Evolutionary conservation across 2,329 filamentous ascomycete species (phyloP).

Genomic region (Diplodia intermedia): DNA sequence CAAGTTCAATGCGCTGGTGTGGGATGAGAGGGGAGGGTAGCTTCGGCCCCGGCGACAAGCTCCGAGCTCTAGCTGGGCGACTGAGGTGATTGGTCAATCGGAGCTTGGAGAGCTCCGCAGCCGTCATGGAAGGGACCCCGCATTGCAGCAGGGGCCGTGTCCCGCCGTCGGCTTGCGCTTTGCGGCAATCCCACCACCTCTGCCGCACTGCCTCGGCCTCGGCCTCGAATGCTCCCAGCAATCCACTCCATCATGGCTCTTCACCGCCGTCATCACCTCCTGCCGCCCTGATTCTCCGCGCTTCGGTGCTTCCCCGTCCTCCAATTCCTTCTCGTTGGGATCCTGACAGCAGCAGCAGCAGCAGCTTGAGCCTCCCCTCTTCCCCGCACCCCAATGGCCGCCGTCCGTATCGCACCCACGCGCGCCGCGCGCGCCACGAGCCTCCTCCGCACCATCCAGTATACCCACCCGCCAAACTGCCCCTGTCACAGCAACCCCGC

Average conservation of each 20-base stretch:
- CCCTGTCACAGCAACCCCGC: constrained; percentile 92
- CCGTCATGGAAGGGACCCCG: not conserved
- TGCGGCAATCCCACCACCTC: constrained; percentile 13
- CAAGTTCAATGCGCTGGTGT: not conserved
- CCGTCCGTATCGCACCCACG: constrained; percentile 52
- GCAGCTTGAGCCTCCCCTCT: not conserved
- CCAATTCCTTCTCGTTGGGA: not conserved
- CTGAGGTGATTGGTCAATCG: constrained; percentile 10
- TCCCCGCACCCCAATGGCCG: constrained; percentile 34
- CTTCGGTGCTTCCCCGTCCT: not conserved
- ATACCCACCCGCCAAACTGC: constrained; percentile 83
- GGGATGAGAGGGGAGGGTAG: not conserved
- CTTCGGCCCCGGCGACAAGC: not conserved
- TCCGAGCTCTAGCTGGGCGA: not conserved
- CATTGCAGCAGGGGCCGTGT: constrained; percentile 5
- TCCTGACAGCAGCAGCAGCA: not conserved
- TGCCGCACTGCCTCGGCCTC: constrained; percentile 26
- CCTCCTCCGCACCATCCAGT: constrained; percentile 88
- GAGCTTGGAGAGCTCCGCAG: constrained; percentile 2
- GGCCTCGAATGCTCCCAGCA: not conserved
- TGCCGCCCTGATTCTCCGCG: not conserved
- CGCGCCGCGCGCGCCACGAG: constrained; percentile 68
- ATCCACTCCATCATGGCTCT: constrained; percentile 9
- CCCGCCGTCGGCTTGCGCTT: constrained; percentile 14
- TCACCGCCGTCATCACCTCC: constrained; percentile 2